These are phyloP conservation scores for Saccharomycopsis sp. DNA, from an alignment of 805 yeast genomes.

Conservation along the genomic window DNA sequence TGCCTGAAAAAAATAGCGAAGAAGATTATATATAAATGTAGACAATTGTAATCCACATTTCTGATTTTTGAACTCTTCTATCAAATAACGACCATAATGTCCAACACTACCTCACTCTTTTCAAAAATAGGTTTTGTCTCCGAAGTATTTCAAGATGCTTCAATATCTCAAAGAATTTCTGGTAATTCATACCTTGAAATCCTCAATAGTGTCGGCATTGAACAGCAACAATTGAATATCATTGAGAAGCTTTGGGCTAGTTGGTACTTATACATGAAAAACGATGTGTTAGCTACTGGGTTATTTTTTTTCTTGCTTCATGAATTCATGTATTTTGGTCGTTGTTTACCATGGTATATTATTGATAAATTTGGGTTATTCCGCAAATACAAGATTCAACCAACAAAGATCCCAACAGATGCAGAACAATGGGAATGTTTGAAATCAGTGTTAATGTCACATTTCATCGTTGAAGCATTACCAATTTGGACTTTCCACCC, in stretches of 20 bases:
- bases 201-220: slow-evolving; percentile 30
- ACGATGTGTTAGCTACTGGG: slow-evolving; percentile 91
- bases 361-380: slow-evolving; percentile 82
- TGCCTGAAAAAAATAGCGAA: too few species aligned
- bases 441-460: slow-evolving; percentile 76
- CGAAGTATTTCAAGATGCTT: background rate
- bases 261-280: slow-evolving; percentile 77
- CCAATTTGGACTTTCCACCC: slow-evolving; percentile 98
- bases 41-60: too few species aligned
- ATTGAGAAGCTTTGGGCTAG: slow-evolving; percentile 82
- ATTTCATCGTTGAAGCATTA: slow-evolving; percentile 86
- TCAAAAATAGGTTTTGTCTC: background rate
- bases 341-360: slow-evolving; percentile 89
- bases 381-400: slow-evolving; percentile 83
- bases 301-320: slow-evolving; percentile 73
- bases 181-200: slow-evolving; percentile 30
- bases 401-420: slow-evolving; percentile 68
- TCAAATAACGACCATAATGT: background rate
- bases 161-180: slow-evolving; percentile 11
- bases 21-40: too few species aligned
- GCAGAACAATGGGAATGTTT: slow-evolving; percentile 92
- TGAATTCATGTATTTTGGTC: slow-evolving; percentile 84
- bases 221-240: slow-evolving; percentile 39
- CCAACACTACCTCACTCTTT: slow-evolving; percentile 1
- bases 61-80: background rate